Percentiles rank a stretch among this genome's conserved stretches.
Conservation (phyloP, 2,329 filamentous ascomycete species). For the Cercospora zeae-maydis region DNA sequence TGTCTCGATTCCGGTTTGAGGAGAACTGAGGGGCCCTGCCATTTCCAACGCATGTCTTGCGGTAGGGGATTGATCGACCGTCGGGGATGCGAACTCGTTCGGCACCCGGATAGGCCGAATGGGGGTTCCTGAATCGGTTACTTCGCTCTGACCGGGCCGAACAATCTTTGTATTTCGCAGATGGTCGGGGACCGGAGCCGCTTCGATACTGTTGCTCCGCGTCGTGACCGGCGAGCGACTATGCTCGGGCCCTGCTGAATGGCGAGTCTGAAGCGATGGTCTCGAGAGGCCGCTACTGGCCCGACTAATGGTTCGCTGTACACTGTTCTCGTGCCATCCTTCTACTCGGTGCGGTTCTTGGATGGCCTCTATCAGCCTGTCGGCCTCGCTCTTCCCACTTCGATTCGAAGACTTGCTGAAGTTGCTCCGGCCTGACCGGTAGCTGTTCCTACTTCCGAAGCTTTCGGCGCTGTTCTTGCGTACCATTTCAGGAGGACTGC, state of each 20-base stretch:
- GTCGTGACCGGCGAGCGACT: constrained; percentile 14
- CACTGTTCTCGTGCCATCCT: constrained; percentile 27
- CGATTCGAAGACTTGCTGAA: constrained; percentile 30
- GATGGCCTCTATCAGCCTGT: constrained; percentile 69
- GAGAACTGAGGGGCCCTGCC: not conserved
- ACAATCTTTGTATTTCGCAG: constrained; percentile 45
- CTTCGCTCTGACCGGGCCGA: constrained; percentile 39
- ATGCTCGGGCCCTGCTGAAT: constrained; percentile 13
- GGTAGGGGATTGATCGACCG: constrained; percentile 8
- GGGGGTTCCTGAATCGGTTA: constrained; percentile 42
- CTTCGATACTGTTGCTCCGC: constrained; percentile 27
- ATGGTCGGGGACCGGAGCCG: constrained; percentile 21
- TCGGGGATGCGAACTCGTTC: constrained; percentile 37
- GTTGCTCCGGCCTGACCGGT: constrained; percentile 38
- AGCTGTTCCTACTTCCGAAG: constrained; percentile 50
- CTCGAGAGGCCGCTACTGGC: constrained; percentile 17
- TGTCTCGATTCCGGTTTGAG: constrained; percentile 18
- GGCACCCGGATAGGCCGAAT: constrained; percentile 48
- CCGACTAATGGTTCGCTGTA: constrained; percentile 23
- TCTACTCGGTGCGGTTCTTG: constrained; percentile 52
- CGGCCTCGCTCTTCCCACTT: constrained; percentile 60
- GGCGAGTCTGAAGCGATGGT: constrained; percentile 30
- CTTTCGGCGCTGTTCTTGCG: constrained; percentile 44
- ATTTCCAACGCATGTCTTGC: not conserved
- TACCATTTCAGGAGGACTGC: constrained; percentile 17